Conservation (phyloP, 2,329 filamentous ascomycete species). For the Raffaelea albimanens region DNA sequence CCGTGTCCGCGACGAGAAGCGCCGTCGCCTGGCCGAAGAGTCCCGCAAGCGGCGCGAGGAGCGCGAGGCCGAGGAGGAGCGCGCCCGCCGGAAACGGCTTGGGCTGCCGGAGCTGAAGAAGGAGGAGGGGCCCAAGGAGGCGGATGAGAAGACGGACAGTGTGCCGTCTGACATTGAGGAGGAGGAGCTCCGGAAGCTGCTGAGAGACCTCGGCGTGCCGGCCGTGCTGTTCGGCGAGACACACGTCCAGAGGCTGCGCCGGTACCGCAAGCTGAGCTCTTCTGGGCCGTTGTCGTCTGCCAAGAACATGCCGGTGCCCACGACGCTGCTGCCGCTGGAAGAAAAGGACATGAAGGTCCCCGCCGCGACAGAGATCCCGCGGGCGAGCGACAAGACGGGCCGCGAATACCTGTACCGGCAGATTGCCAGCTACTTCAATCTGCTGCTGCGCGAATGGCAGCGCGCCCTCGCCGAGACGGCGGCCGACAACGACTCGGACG, state of each 20-base stretch:
- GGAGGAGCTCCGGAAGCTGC: constrained; percentile 55
- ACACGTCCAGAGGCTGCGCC: constrained; percentile 56
- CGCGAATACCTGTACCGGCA: constrained; percentile 73
- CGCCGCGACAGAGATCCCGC: constrained; percentile 31
- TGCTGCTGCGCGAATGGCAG: constrained; percentile 88
- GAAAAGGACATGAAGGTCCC: constrained; percentile 85
- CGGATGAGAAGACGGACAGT: constrained; percentile 24
- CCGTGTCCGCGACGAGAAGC: constrained; percentile 70
- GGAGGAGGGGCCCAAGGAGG: constrained; percentile 27
- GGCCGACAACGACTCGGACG: constrained; percentile 58
- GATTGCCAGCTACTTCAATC: constrained; percentile 88
- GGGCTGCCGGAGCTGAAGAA: constrained; percentile 63
- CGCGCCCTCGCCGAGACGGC: constrained; percentile 55
- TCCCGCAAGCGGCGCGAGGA: constrained; percentile 60
- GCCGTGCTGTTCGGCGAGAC: constrained; percentile 71
- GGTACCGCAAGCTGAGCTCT: constrained; percentile 55
- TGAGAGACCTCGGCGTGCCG: constrained; percentile 68
- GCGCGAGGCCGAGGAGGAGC: constrained; percentile 64
- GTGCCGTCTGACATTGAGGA: constrained; percentile 48
- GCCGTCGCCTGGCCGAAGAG: constrained; percentile 70
- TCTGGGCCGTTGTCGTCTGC: constrained; percentile 41
- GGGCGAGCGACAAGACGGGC: constrained; percentile 50
- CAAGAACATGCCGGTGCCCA: constrained; percentile 66
- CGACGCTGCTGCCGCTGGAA: constrained; percentile 66
- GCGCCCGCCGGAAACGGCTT: constrained; percentile 61